Percentiles rank a stretch among this genome's conserved stretches.
Evolutionary conservation across 2,329 filamentous ascomycete genomes (phyloP).

Genomic region (Colletotrichum sp.): DNA sequence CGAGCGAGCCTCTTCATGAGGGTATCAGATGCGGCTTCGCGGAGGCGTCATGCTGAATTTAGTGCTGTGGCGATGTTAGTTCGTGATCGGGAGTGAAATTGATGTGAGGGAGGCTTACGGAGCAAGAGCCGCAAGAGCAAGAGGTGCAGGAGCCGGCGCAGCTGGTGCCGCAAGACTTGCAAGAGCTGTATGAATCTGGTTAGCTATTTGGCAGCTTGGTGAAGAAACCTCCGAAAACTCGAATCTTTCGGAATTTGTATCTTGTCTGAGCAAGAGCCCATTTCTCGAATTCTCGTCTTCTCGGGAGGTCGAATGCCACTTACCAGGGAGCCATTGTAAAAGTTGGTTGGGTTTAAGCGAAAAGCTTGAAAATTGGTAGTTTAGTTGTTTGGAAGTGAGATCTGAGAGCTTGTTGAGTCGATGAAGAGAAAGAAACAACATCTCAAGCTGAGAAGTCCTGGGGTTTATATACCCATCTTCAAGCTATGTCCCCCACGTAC

Average conservation of each 20-base stretch:
- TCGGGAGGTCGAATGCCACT: neutral
- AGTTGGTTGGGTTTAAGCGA: conserved; percentile 7
- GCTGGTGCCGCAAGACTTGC: conserved; percentile 22
- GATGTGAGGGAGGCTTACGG: neutral
- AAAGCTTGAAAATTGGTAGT: conserved; percentile 5
- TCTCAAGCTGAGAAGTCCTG: neutral
- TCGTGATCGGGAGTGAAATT: neutral
- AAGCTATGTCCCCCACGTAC: neutral
- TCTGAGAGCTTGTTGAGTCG: conserved; percentile 6
- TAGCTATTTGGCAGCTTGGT: neutral
- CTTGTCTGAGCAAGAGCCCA: neutral
- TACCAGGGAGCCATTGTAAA: conserved; percentile 23
- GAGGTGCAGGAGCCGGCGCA: conserved; percentile 21
- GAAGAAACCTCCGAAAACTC: neutral
- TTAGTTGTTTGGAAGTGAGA: neutral
- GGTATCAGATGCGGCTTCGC: neutral
- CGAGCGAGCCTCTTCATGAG: conserved; percentile 16
- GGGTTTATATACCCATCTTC: conserved; percentile 12
- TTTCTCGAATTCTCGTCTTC: neutral
- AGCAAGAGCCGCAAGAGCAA: conserved; percentile 23
- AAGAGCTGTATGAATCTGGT: conserved; percentile 1
- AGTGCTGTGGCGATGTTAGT: neutral
- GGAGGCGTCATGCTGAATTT: conserved; percentile 8
- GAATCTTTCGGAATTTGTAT: neutral
- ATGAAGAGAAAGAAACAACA: neutral